These are phyloP conservation scores for Clarireedia hainanense DNA, from an alignment of 2,329 filamentous ascomycete genomes.

Conservation along the genomic window DNA sequence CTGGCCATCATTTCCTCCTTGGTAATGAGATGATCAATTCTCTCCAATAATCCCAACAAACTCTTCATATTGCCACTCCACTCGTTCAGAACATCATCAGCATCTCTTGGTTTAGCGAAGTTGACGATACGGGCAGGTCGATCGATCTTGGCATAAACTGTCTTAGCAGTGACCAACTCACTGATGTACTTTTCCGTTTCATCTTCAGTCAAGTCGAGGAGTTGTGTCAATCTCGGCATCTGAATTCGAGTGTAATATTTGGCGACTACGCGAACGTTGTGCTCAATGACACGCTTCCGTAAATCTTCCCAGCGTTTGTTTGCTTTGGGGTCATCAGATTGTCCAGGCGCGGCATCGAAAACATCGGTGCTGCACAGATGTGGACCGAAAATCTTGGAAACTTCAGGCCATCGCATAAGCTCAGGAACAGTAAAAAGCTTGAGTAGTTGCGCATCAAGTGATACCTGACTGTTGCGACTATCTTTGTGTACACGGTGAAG, in stretches of 20 bases:
- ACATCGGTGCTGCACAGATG: slow-evolving; percentile 86
- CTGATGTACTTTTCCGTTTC: slow-evolving; percentile 99
- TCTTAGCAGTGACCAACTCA: slow-evolving; percentile 94
- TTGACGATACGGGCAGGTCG: slow-evolving; percentile 84
- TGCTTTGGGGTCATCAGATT: slow-evolving; percentile 70
- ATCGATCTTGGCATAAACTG: slow-evolving; percentile 96
- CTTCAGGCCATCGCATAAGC: slow-evolving; percentile 96
- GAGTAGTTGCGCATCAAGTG: slow-evolving; percentile 75
- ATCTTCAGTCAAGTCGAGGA: slow-evolving; percentile 86
- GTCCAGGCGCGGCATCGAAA: slow-evolving; percentile 61
- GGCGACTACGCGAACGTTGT: slow-evolving; percentile 94
- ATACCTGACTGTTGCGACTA: slow-evolving; percentile 67
- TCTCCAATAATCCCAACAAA: slow-evolving; percentile 73
- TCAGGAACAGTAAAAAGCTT: slow-evolving; percentile 94
- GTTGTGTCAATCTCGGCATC: slow-evolving; percentile 80
- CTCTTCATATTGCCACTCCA: slow-evolving; percentile 99
- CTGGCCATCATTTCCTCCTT: slow-evolving; percentile 99
- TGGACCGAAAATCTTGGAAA: slow-evolving; percentile 79
- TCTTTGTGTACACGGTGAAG: slow-evolving; percentile 89
- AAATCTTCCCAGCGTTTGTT: slow-evolving; percentile 86
- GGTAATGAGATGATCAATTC: slow-evolving; percentile 95
- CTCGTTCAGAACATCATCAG: slow-evolving; percentile 94
- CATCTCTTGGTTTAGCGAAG: slow-evolving; percentile 90
- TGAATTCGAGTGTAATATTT: slow-evolving; percentile 98
- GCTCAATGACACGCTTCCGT: slow-evolving; percentile 96